Evolutionary conservation across 345 rosid genomes (phyloP).

Genomic region (Iberis pinnata): DNA sequence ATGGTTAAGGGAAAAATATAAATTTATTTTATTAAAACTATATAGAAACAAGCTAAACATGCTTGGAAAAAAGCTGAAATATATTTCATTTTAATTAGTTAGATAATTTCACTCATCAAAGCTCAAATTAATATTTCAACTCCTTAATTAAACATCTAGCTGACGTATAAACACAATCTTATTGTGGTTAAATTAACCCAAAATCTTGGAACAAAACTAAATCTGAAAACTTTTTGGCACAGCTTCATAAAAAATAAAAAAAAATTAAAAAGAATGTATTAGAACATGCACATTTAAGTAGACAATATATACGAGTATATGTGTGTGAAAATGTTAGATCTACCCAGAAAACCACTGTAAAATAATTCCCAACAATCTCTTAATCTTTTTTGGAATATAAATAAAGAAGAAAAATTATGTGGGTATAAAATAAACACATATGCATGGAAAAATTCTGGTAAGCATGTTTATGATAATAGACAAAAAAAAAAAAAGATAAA

Average conservation of each 20-base stretch:
- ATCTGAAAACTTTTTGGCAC: neutral
- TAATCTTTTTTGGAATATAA: slow-evolving; percentile 5
- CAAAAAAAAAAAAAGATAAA: slow-evolving; percentile 5
- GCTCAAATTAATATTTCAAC: too few relatives aligned
- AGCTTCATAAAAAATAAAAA: too few relatives aligned
- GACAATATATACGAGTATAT: neutral
- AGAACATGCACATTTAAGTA: neutral
- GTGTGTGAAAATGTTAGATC: slow-evolving; percentile 8
- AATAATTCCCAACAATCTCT: neutral
- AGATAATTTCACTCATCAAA: neutral
- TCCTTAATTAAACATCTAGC: too few relatives aligned
- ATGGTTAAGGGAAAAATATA: neutral
- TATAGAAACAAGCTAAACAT: neutral
- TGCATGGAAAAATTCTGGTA: too few relatives aligned
- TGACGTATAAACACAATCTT: too few relatives aligned
- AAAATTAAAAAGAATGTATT: too few relatives aligned
- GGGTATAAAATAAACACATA: neutral
- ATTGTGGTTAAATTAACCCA: neutral
- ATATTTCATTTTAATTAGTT: neutral
- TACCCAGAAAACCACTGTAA: neutral
- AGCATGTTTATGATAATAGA: too few relatives aligned
- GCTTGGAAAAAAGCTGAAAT: neutral
- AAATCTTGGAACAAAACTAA: neutral
- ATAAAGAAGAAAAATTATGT: slow-evolving; percentile 1
- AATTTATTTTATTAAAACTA: neutral